Conservation (phyloP, 257 asterid species). For the Datura wrightii region DNA sequence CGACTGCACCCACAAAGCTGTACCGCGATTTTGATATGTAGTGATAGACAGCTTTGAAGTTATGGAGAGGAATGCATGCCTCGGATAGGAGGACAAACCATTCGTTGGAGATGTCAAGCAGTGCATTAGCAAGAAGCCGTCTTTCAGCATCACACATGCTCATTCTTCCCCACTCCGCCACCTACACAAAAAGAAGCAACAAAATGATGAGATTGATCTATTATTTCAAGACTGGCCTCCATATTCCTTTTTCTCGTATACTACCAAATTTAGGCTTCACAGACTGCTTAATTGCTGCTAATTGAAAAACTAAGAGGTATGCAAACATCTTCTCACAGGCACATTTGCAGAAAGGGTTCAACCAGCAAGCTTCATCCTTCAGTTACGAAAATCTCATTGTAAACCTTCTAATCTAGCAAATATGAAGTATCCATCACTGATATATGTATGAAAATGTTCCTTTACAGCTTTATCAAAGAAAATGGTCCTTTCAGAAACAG, state of each 20-base stretch:
- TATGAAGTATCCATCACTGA: neutral
- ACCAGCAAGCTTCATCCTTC: neutral
- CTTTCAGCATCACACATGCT: constrained; percentile 62
- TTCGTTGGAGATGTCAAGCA: constrained; percentile 57
- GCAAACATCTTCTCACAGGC: neutral
- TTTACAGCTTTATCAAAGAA: neutral
- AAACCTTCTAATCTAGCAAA: neutral
- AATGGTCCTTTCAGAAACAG: neutral
- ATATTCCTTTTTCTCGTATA: neutral
- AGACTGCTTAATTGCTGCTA: neutral
- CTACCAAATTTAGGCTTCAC: neutral
- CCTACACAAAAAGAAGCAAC: constrained; percentile 36
- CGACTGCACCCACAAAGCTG: constrained; percentile 51
- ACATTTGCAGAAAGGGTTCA: neutral
- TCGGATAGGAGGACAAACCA: constrained; percentile 54
- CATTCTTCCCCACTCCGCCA: constrained; percentile 58
- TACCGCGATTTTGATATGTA: constrained; percentile 48
- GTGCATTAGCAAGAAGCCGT: constrained; percentile 54
- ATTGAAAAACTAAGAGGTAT: neutral
- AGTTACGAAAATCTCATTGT: neutral
- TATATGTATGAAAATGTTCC: neutral
- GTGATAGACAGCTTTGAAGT: constrained; percentile 43
- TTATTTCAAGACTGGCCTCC: neutral
- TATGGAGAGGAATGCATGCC: constrained; percentile 56
- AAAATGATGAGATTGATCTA: neutral